Evolutionary conservation across 2,329 filamentous ascomycete genomes (phyloP), one percentile per base, ranked within the genome.

Genomic region (Pseudocercospora cruenta): DNA sequence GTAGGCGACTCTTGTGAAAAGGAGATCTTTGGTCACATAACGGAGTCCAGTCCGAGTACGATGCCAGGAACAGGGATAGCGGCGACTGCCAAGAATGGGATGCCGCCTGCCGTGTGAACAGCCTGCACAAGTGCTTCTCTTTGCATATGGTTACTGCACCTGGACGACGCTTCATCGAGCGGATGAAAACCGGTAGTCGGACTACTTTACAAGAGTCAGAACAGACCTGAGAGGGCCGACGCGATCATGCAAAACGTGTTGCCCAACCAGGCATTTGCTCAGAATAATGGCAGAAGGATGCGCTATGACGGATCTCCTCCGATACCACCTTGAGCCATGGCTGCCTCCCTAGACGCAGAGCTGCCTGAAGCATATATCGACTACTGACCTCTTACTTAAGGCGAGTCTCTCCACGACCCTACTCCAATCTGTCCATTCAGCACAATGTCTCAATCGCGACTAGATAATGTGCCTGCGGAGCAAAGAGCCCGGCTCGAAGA

Each of bases 401-500:
- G 5, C 16, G 8, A 19, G 31, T 12, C 31, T 33, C 10, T 33
- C 31, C 7, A 10, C 31, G 2, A 33, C 31, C 10, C 9, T 7
- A 2, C 7, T 12, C 16, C 43, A 2, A 19, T 12, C 43, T 19
- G 16, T 21, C 3, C 6, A 47, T 19, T 22, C 21, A 47, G 43
- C 53, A 26, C 14, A n/a, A 57, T 57, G 53, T 9, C 53, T 33
- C 22, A 9, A 57, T 28, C 31, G n/a, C n/a, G 4, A 9, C 10
- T 14, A 19, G 24, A n/a, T 4, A 12, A 14, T 26, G 14, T 60
- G 3, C 36, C 58, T 31, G 36, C 33, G 1, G 55, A 54, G 57
- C 61, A 67, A 21, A 58, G 57, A 39, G 55, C 26, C n/a, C 65
- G 51, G 4, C 65, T 67, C 12, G 55, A 66, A 54, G 64, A 67